These are phyloP conservation scores for Atalantia buxifolia DNA, from an alignment of 345 rosid genomes.

Conservation along the genomic window DNA sequence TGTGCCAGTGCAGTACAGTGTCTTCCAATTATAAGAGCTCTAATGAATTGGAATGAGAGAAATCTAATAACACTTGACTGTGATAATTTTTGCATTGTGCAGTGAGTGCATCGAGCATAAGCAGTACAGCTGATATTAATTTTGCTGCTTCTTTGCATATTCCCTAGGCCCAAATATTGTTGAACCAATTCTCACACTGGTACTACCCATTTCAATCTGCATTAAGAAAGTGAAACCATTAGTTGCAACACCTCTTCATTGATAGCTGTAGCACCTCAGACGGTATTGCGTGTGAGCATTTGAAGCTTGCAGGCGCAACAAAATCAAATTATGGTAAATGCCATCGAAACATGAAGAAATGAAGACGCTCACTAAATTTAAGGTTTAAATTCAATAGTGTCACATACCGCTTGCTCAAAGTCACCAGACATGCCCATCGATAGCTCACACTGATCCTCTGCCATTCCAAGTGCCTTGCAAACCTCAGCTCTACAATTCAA, in stretches of 20 bases:
- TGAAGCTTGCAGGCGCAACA: neutral
- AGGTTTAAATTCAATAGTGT: neutral
- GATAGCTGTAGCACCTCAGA: neutral
- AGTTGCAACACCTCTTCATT: neutral
- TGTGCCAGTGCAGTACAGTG: too few relatives aligned
- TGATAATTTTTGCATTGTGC: neutral
- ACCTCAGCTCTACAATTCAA: conserved; percentile 67
- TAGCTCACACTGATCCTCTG: conserved; percentile 72
- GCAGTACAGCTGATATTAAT: conserved; percentile 1
- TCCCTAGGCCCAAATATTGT: conserved; percentile 90
- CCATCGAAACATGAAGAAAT: neutral
- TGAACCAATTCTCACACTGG: conserved; percentile 87
- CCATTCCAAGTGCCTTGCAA: conserved; percentile 74
- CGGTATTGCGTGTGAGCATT: neutral
- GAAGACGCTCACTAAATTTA: neutral
- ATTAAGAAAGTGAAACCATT: conserved; percentile 16
- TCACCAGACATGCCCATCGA: conserved; percentile 99
- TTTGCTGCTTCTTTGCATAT: conserved; percentile 42
- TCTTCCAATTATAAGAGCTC: neutral
- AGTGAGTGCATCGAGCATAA: neutral
- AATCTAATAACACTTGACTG: neutral
- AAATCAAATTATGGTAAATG: neutral
- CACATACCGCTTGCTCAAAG: conserved; percentile 78
- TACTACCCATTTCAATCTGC: conserved; percentile 95
- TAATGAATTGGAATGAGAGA: neutral